A percentile compares a stretch with the other conserved stretches of the same genome.
phyloP scores from a whole-genome alignment of 2,329 filamentous ascomycete species.

The Aureobasidium sp. region DNA sequence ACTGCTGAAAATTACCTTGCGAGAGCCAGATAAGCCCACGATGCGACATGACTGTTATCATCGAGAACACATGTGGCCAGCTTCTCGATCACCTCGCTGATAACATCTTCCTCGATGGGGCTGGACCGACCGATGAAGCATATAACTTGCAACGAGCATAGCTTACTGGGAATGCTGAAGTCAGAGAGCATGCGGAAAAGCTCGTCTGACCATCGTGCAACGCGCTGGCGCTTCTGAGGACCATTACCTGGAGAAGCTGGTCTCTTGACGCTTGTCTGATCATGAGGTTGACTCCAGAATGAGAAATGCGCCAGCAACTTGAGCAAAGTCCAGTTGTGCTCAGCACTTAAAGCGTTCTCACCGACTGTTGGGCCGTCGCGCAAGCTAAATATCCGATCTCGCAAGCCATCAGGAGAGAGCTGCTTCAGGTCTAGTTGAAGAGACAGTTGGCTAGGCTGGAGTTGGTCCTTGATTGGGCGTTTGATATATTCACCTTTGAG shows the following conservation, averaged over 20 bases:
- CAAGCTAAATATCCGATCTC: conserved; percentile 20
- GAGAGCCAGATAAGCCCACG: conserved; percentile 84
- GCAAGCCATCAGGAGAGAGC: conserved; percentile 21
- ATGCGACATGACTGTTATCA: conserved; percentile 57
- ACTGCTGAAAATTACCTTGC: conserved; percentile 51
- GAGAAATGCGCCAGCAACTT: conserved; percentile 30
- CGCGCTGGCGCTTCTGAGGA: conserved; percentile 1
- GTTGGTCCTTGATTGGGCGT: conserved; percentile 59
- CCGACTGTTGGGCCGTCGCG: conserved; percentile 20
- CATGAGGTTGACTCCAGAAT: neutral
- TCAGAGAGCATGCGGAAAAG: neutral
- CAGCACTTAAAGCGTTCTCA: conserved; percentile 16
- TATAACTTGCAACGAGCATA: conserved; percentile 2
- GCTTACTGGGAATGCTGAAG: neutral
- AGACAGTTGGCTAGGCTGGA: conserved; percentile 69
- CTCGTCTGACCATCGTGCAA: conserved; percentile 9
- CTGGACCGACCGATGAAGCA: neutral
- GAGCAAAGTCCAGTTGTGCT: conserved; percentile 29
- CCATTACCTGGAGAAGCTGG: neutral
- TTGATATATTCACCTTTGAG: conserved; percentile 73
- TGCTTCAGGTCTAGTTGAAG: conserved; percentile 27
- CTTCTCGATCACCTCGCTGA: neutral
- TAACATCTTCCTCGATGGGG: neutral
- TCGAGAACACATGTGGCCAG: conserved; percentile 36
- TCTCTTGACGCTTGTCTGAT: neutral